Evolutionary conservation across 148 eudicot genomes (phyloP).

Genomic region (Silene latifolia): DNA sequence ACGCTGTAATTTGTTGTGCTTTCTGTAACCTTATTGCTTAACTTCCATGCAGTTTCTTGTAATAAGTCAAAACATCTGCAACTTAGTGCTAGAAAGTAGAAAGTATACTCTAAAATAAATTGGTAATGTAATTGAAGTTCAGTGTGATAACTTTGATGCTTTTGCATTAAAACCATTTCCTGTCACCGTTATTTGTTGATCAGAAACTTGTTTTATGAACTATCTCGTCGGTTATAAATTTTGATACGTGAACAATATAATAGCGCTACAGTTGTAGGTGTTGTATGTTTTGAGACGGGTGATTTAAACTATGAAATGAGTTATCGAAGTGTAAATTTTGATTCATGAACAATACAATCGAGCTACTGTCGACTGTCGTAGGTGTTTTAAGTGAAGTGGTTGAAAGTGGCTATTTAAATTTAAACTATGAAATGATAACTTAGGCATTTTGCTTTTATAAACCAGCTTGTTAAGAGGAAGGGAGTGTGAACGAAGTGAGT

Average conservation of each 20-base stretch:
- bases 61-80: background rate
- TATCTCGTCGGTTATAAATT: background rate
- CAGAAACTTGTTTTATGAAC: background rate
- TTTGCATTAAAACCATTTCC: too few species aligned
- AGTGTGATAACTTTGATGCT: too few species aligned
- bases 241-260: background rate
- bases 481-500: background rate
- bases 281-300: background rate
- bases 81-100: too few species aligned
- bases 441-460: background rate
- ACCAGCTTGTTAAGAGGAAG: background rate
- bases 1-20: too few species aligned
- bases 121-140: too few species aligned
- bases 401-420: background rate
- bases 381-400: too few species aligned
- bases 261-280: background rate
- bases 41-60: background rate
- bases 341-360: too few species aligned
- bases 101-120: too few species aligned
- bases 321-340: too few species aligned
- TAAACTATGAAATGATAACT: background rate
- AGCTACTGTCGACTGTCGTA: too few species aligned
- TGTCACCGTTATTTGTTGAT: background rate
- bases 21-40: background rate
- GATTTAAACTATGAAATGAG: too few species aligned